Percentiles rank a stretch among this genome's conserved stretches.
phyloP scores from a whole-genome alignment of 345 rosid species.

The Cardamine resedifolia region DNA sequence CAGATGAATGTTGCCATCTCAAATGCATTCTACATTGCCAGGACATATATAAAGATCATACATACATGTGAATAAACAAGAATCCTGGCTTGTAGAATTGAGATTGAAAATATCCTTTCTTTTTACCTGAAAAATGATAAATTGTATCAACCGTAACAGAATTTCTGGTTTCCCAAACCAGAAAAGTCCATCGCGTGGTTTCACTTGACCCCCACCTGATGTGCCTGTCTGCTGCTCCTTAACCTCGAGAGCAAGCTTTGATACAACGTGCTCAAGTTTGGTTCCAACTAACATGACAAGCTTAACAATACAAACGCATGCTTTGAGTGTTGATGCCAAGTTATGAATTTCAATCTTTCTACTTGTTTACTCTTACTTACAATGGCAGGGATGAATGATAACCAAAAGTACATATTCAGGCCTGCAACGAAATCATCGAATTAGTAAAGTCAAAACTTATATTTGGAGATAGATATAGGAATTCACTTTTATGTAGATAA shows the following conservation, averaged over 20 bases:
- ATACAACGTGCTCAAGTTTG: slow-evolving; percentile 90
- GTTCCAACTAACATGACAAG: slow-evolving; percentile 90
- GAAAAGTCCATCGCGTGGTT: slow-evolving; percentile 86
- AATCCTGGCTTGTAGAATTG: background rate
- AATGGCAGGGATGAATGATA: slow-evolving; percentile 89
- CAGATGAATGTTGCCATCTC: slow-evolving; percentile 97
- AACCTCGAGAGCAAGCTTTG: slow-evolving; percentile 82
- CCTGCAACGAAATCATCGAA: slow-evolving; percentile 51
- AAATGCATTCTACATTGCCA: slow-evolving; percentile 78
- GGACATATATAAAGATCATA: slow-evolving; percentile 7
- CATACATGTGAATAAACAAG: background rate
- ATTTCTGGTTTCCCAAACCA: slow-evolving; percentile 97
- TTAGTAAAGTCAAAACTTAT: slow-evolving; percentile 2
- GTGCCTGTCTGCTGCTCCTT: slow-evolving; percentile 69
- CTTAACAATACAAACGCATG: slow-evolving; percentile 40
- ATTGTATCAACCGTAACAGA: slow-evolving; percentile 66
- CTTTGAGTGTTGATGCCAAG: slow-evolving; percentile 1
- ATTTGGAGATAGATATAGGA: background rate
- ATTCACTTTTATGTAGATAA: background rate
- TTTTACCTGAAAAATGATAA: slow-evolving; percentile 84
- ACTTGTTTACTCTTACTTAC: slow-evolving; percentile 48
- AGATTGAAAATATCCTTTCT: background rate
- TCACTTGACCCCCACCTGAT: slow-evolving; percentile 65
- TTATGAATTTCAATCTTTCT: background rate
- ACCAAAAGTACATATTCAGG: slow-evolving; percentile 87